Evolutionary conservation across 208 protist species (phyloP).

Genomic region (Crithidia sp.): DNA sequence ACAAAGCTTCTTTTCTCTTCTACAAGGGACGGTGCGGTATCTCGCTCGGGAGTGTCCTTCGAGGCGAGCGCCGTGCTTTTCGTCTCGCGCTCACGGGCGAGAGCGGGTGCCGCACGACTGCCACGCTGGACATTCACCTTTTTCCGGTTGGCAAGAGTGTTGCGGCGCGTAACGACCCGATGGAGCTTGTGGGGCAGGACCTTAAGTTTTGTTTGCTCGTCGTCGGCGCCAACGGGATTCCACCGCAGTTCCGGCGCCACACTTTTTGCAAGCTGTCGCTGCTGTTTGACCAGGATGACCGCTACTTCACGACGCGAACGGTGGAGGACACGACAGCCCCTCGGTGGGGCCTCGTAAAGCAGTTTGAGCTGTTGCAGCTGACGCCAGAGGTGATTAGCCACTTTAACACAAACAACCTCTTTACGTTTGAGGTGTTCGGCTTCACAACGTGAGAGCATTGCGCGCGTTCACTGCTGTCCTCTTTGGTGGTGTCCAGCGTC

Average conservation of each 20-base stretch:
- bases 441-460: slow-evolving; percentile 45
- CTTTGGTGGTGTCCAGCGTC: background rate
- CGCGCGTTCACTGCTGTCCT: background rate
- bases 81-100: slow-evolving; percentile 47
- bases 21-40: slow-evolving; percentile 72
- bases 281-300: slow-evolving; percentile 56
- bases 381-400: slow-evolving; percentile 51
- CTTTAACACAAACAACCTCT: slow-evolving; percentile 55
- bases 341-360: slow-evolving; percentile 61
- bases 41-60: slow-evolving; percentile 53
- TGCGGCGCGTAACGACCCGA: slow-evolving; percentile 26
- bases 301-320: slow-evolving; percentile 64
- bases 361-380: slow-evolving; percentile 69
- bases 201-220: slow-evolving; percentile 73
- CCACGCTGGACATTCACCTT: slow-evolving; percentile 59
- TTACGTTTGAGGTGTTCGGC: slow-evolving; percentile 83
- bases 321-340: slow-evolving; percentile 47
- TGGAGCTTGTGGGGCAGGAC: slow-evolving; percentile 46
- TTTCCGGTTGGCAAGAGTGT: slow-evolving; percentile 47
- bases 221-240: slow-evolving; percentile 66
- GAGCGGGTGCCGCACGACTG: slow-evolving; percentile 43
- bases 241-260: slow-evolving; percentile 40
- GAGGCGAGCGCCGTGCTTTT: slow-evolving; percentile 45
- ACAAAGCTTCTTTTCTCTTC: slow-evolving; percentile 50
- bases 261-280: slow-evolving; percentile 73